Conservation (phyloP, 371 early-diverging fungal species). For the Apophysomyces trapeziformis region DNA sequence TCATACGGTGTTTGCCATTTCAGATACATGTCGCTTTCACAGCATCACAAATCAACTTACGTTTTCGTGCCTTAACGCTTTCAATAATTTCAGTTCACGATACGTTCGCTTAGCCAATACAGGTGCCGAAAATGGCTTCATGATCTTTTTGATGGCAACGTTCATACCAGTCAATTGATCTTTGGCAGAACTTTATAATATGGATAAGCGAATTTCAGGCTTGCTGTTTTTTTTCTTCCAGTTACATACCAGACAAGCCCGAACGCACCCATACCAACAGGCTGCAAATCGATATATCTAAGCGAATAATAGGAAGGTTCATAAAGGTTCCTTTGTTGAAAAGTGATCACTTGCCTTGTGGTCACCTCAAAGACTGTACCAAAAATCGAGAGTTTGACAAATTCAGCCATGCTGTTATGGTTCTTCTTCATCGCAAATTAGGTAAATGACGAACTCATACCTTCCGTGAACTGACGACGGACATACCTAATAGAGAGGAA, state of each 20-base stretch:
- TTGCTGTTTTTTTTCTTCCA: background rate
- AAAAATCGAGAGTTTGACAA: slow-evolving; percentile 85
- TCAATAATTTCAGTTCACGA: slow-evolving; percentile 91
- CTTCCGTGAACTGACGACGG: background rate
- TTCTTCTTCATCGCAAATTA: slow-evolving; percentile 2
- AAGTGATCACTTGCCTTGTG: slow-evolving; percentile 61
- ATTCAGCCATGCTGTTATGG: slow-evolving; percentile 70
- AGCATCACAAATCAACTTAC: slow-evolving; percentile 36
- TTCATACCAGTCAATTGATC: slow-evolving; percentile 81
- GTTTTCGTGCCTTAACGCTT: slow-evolving; percentile 89
- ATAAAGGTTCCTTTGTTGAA: background rate
- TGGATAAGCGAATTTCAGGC: background rate
- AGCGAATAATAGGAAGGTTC: background rate
- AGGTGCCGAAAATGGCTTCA: slow-evolving; percentile 92
- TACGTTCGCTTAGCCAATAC: slow-evolving; percentile 93
- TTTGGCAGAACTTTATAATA: slow-evolving; percentile 75
- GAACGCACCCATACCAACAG: slow-evolving; percentile 98
- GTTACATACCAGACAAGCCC: slow-evolving; percentile 89
- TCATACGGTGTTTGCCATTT: background rate
- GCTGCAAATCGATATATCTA: slow-evolving; percentile 90
- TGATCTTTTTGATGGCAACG: slow-evolving; percentile 96
- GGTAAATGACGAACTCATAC: background rate
- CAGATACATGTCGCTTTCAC: background rate
- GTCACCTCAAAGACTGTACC: slow-evolving; percentile 95
- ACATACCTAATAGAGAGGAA: background rate